Base-by-base conservation (phyloP, 2,329 filamentous ascomycete species). In the Madurella fahalii region DNA sequence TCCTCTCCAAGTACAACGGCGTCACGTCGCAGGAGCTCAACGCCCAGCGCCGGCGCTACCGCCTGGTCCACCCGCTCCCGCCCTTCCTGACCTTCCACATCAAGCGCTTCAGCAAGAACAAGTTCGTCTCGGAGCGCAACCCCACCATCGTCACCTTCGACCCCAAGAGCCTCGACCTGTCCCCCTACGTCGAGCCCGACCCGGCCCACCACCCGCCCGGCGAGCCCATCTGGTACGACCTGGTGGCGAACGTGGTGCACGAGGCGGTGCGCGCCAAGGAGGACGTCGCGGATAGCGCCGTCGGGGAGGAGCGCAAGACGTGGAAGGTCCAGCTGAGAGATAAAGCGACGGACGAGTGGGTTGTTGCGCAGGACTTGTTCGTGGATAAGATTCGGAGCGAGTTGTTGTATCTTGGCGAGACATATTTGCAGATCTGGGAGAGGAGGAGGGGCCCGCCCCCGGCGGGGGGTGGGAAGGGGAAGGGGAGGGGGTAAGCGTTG, bases 131-230 rank as follows among this genome's bases (percentile, higher is more conserved):
- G 2, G 93, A 97, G 73, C 88, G 94, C 48, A 99, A 99, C 70
- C 94, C 93, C 1, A 99, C 94, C 9, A 99, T 99, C 66, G 94
- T 99, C 60, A 97, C 93, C 0, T 99, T 97, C 71, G 90, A 93
- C 60, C 87, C 90, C 4, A 81, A 86, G 57, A 67, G 86, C 41
- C 83, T 99, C 9, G 91, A 99, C 69, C 86, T 96, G 77, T 81
- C 85, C 5, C 91, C 92, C 0, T 97, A 94, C 65, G 90, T 96
- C 12, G 90, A 97, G 73, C 92, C 93, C 0, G 90, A 92, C 65
- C 88, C 90, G 0, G 72, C 78, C 5, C 68, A 87, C 39, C 84
- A 87, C 69, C 81, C 85, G 0, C 82, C 83, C 0, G 83, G 87
- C 2, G 90, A 95, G 68, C 91, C 93, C 1, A 89, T 97, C 62